Conservation (phyloP, 352 stramenopile genomes). For the Phytophthora foliorum region DNA sequence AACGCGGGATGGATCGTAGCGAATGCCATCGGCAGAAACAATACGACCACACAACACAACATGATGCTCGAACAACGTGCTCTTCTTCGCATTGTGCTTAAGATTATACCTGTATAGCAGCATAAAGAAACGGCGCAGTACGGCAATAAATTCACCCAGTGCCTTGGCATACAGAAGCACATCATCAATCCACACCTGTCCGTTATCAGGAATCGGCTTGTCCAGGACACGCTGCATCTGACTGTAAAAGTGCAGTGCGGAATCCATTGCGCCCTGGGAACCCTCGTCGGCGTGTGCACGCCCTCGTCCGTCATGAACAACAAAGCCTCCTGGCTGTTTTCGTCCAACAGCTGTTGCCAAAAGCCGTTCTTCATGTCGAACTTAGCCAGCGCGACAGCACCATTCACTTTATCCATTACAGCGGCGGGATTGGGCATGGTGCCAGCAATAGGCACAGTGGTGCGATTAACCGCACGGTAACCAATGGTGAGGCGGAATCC, state of each 20-base stretch:
- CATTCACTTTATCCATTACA: not conserved
- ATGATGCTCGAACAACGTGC: constrained; percentile 13
- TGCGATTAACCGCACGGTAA: constrained; percentile 4
- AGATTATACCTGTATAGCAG: constrained; percentile 16
- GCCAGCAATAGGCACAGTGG: constrained; percentile 4
- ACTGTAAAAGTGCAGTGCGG: constrained; percentile 10
- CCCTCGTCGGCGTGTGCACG: constrained; percentile 20
- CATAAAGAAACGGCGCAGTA: constrained; percentile 23
- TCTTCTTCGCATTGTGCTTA: constrained; percentile 35
- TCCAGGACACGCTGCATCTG: constrained; percentile 19
- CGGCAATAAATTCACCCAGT: constrained; percentile 17
- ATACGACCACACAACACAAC: constrained; percentile 34
- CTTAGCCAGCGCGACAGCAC: constrained; percentile 7
- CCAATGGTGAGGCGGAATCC: not conserved
- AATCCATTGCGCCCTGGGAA: constrained; percentile 18
- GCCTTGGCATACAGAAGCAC: constrained; percentile 29
- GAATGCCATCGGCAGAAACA: constrained; percentile 19
- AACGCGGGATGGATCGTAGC: constrained; percentile 14
- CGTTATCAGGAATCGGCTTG: constrained; percentile 20
- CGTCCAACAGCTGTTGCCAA: constrained; percentile 26
- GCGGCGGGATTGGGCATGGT: constrained; percentile 4
- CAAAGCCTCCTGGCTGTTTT: constrained; percentile 16
- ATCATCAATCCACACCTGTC: constrained; percentile 37
- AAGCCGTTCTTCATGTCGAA: constrained; percentile 33
- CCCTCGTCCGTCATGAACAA: constrained; percentile 28